phyloP scores from a whole-genome alignment of 2,329 filamentous ascomycete species.

The Aspergillus ruber region DNA sequence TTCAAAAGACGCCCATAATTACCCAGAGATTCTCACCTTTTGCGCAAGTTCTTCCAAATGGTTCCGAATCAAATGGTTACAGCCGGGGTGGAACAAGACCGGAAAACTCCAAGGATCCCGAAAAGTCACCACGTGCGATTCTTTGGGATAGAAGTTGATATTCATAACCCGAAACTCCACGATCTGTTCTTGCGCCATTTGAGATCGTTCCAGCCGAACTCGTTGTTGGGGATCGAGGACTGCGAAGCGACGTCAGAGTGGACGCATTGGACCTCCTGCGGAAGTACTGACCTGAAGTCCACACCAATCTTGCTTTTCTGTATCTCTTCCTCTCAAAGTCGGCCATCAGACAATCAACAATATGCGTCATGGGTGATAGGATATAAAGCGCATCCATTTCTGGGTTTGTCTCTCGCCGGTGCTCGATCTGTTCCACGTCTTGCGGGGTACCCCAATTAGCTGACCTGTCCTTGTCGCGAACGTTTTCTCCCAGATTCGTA shows the following conservation, averaged over 20 bases:
- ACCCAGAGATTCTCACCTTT: constrained; percentile 55
- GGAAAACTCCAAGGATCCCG: constrained; percentile 95
- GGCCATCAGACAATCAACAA: constrained; percentile 88
- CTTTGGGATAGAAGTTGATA: constrained; percentile 82
- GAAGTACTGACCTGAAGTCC: constrained; percentile 59
- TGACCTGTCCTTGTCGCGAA: constrained; percentile 3
- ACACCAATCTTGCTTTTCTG: constrained; percentile 70
- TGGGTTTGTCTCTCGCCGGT: constrained; percentile 71
- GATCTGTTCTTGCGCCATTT: constrained; percentile 64
- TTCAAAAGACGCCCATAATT: constrained; percentile 9
- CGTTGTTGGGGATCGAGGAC: constrained; percentile 65
- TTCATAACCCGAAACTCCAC: constrained; percentile 76
- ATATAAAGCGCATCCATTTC: constrained; percentile 95
- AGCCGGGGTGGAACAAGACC: constrained; percentile 80
- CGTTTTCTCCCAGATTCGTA: constrained; percentile 1
- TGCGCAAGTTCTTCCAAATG: constrained; percentile 83
- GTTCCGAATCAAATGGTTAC: constrained; percentile 72
- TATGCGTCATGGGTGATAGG: constrained; percentile 75
- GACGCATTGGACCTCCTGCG: constrained; percentile 2
- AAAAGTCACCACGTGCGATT: constrained; percentile 87
- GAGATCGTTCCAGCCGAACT: constrained; percentile 66
- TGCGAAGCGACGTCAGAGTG: constrained; percentile 26
- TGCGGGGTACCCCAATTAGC: constrained; percentile 10
- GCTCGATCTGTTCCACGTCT: constrained; percentile 95
- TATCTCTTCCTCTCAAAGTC: constrained; percentile 85